Evolutionary conservation across 345 rosid genomes (phyloP), one percentile per base, ranked within the genome.

Genomic region (Erucastrum elatum): DNA sequence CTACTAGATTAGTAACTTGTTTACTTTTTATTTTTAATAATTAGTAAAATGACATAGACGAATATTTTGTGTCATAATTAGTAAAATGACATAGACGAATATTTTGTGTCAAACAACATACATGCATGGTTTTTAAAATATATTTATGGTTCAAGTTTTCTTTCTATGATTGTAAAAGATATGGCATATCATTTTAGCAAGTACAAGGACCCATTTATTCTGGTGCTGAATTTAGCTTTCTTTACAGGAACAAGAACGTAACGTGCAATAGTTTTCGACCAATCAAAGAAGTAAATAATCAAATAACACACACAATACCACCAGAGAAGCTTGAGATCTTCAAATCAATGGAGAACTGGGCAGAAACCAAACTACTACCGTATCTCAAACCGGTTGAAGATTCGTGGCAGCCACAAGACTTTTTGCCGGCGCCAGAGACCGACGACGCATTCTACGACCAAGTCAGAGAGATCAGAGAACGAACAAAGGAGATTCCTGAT

Each of bases 391-490:
- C 90, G 0, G 92, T 86, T 2, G 88, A 89, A 83, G 82, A 80
- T 15, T 84, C 89, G 29, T 89, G 92, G 92, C 92, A 89, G 56
- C 90, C 92, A 61, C 92, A 89, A 62, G 89, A 86, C 74, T 86
- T 89, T 27, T 66, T 89, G 53, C 92, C 92, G 0, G 87, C 82
- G 15, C 80, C 92, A 6, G 83, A 80, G 25, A 79, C 75, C 0
- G 84, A 85, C 12, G 82, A 74, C 1, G 89, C 77, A 3, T 88
- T 87, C 62, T 72, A 83, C 29, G 82, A 87, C 10, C 83, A 84
- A 73, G 78, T 87, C 4, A 84, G 76, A 75, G 89, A 86, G 35
- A 83, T 88, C 0, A 81, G 86, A 77, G 84, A 74, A 6, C 71
- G 89, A 75, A 68, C 87, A 13, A 84, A 35, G 69, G 85, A 78